Conservation (phyloP, 2,329 filamentous ascomycete genomes). For the Cadophora luteo-olivacea region DNA sequence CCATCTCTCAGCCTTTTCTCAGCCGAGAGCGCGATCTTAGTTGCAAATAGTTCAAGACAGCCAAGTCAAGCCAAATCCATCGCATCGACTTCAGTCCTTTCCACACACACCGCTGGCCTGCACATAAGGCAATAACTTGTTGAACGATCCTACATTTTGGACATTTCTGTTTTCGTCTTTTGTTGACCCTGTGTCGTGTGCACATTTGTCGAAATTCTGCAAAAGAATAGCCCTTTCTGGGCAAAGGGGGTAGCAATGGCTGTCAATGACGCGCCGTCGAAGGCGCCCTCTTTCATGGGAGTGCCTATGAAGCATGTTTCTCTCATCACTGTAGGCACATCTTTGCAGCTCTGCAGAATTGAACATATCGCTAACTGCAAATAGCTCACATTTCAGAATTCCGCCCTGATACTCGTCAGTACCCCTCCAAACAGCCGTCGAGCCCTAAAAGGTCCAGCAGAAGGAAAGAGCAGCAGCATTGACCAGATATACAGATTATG, state of each 20-base stretch:
- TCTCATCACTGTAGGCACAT: slow-evolving; percentile 62
- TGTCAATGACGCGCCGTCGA: slow-evolving; percentile 35
- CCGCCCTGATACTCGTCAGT: slow-evolving; percentile 73
- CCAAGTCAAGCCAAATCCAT: slow-evolving; percentile 14
- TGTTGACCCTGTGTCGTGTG: background rate
- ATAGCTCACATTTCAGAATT: slow-evolving; percentile 82
- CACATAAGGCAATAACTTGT: slow-evolving; percentile 24
- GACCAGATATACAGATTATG: slow-evolving; percentile 68
- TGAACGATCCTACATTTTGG: background rate
- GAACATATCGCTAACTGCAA: slow-evolving; percentile 38
- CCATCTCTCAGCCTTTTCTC: background rate
- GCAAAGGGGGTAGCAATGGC: slow-evolving; percentile 31
- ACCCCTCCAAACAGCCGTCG: slow-evolving; percentile 22
- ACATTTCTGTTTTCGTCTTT: background rate
- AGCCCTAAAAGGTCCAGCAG: slow-evolving; percentile 9
- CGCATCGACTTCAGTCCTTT: slow-evolving; percentile 19
- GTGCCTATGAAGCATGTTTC: slow-evolving; percentile 74
- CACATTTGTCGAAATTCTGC: background rate
- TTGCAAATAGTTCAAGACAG: slow-evolving; percentile 10
- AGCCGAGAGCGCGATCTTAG: slow-evolving; percentile 12
- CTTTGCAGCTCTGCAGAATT: slow-evolving; percentile 29
- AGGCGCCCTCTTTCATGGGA: slow-evolving; percentile 50
- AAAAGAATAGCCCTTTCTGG: slow-evolving; percentile 9
- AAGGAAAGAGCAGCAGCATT: slow-evolving; percentile 26
- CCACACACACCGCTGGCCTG: slow-evolving; percentile 30